Base-by-base conservation (phyloP, 495 filamentous ascomycete genomes). In the Daldinia vernicosa region DNA sequence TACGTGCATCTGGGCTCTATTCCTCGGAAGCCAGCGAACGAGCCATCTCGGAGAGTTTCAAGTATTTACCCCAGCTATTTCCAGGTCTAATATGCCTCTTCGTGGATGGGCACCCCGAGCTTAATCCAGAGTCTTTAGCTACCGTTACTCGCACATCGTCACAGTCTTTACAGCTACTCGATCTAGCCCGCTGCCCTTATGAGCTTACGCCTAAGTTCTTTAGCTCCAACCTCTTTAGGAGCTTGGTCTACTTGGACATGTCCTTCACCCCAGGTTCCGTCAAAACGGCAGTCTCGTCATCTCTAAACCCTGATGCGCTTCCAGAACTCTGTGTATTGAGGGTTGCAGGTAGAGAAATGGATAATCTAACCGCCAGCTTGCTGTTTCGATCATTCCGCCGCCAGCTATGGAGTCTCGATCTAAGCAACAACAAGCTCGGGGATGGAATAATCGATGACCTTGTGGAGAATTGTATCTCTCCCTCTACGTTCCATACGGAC, bases 341-440 rank as follows among this genome's bases (percentile, higher is more conserved):
- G 57, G 76, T 60, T 0, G 70, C 69, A 28, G 77, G 79, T 12
- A 76, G 76, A 5, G 78, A 81, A 59, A 69, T 84, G 60, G 80
- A 80, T 40, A 77, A 83, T 39, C 6, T 32, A 3, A 72, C 73
- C 0, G 77, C 76, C 0, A 47, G 27, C 15, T 27, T 76, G 15
- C 67, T 85, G 15, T 68, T 82, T 50, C 32, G 60, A 45, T 45
- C 69, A 0, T 81, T 84, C 39, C 24, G 60, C 19, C 51, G 59
- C 8, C 80, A 78, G 22, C 60, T 84, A 19, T 84, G 82, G 83
- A 83, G 83, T 60, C 59, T 85, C 9, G 82, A 85, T 39, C 63
- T 85, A 1, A 82, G 80, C 65, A 28, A 76, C n/a, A 85, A 84
- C 59, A 76, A 70, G 6, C 62, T 84, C 11, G 75, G 79, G 0